These are phyloP conservation scores for Plasmodiophora brassicae DNA, from an alignment of 208 protist species.

Conservation along the genomic window DNA sequence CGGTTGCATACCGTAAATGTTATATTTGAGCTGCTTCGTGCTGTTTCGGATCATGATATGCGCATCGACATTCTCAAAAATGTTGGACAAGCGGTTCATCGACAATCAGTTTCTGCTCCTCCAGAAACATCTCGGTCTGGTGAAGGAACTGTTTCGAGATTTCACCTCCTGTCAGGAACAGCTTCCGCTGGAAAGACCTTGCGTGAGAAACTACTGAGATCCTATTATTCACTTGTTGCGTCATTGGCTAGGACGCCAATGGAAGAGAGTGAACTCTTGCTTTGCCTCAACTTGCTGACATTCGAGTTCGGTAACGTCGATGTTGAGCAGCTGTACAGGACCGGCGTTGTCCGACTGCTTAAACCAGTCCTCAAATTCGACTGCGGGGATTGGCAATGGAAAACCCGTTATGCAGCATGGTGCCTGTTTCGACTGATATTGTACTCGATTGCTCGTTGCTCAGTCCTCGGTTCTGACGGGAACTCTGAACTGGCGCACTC, in stretches of 20 bases:
- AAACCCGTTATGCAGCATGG: background rate
- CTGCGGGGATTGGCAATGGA: background rate
- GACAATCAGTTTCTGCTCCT: background rate
- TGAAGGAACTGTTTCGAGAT: background rate
- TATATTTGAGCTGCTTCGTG: background rate
- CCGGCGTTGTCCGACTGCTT: background rate
- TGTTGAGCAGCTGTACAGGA: background rate
- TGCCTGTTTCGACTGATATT: slow-evolving; percentile 1
- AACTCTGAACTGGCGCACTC: background rate
- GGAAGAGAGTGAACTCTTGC: background rate
- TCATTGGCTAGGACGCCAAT: background rate
- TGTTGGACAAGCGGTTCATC: background rate
- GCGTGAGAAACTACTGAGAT: background rate
- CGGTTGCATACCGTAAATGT: background rate
- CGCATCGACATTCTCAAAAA: background rate
- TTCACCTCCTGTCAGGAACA: background rate
- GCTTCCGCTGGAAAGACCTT: background rate
- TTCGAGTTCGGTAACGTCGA: background rate
- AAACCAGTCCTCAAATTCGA: background rate
- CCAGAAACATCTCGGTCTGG: background rate
- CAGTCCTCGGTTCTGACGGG: background rate
- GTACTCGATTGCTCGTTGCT: background rate
- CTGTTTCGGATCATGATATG: background rate
- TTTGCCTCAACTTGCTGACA: background rate
- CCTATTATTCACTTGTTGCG: background rate